Evolutionary conservation across 805 yeast genomes (phyloP), one percentile per base, ranked within the genome.

Genomic region (Diddensiella transvaalensis): DNA sequence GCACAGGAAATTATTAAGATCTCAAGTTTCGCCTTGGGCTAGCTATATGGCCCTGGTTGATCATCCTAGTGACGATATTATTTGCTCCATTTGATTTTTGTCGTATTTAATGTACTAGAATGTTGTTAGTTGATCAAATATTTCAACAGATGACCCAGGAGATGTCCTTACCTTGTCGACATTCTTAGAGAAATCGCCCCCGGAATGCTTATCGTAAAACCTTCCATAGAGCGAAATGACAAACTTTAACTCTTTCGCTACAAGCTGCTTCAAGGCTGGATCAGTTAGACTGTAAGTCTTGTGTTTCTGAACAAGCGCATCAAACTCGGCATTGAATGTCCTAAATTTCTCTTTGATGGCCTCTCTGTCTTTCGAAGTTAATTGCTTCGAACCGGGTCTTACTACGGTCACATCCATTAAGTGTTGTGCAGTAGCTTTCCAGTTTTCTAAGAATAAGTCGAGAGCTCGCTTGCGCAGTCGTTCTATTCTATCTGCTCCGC

Each of bases 141-240:
- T 80, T 84, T n/a, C 58, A 35, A 35, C 21, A 35, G 6, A 10
- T 10, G 8, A 35, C 13, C 13, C 32, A 15, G 17, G 21, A 35
- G 21, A 35, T 6, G 8, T 15, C 8, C 38, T n/a, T 35, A 35
- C 38, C 38, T 85, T 86, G 42, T 76, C 73, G 38, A 77, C 72
- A 59, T 85, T 80, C 64, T 87, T 87, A 19, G 89, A 74, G 58
- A 83, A 83, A 46, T 82, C 87, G n/a, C 82, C 80, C 23, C 68
- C 69, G 3, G 78, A 77, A 58, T 86, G 82, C 64, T 86, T 85
- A 57, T 85, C 88, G 65, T 87, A 83, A 62, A 91, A 85, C 59
- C 93, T 80, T 60, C 83, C 82, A 67, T 91, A 91, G 47, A 91
- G 78, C 11, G 96, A 96, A 50, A 81, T 74, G 44, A 93, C 82